Evolutionary conservation across 192 early-diverging fungal species (phyloP).

Genomic region (Backusella psychrophila): DNA sequence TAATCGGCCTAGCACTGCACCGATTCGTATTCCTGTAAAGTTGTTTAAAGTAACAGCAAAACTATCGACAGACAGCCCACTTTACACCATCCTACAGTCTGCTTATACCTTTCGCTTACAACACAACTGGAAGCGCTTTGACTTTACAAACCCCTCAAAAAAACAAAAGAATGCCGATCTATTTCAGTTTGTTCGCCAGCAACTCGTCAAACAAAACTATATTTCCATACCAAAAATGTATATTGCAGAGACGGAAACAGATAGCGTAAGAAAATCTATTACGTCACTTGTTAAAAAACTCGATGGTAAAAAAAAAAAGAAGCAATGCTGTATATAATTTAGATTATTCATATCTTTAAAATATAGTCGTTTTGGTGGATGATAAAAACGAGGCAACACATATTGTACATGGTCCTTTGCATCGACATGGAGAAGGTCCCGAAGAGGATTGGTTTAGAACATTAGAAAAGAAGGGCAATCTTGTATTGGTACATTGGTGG

Average conservation of each 20-base stretch:
- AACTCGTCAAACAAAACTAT: conserved; percentile 20
- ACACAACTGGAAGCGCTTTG: conserved; percentile 43
- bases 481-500: conserved; percentile 77
- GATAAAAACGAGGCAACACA: conserved; percentile 39
- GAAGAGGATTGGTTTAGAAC: conserved; percentile 64
- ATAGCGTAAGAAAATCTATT: conserved; percentile 36
- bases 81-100: conserved; percentile 43
- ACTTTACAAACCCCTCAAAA: conserved; percentile 34
- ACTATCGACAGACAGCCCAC: conserved; percentile 18
- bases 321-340: not conserved
- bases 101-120: conserved; percentile 43
- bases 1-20: conserved; percentile 6
- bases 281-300: conserved; percentile 27
- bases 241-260: conserved; percentile 35
- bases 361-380: conserved; percentile 30
- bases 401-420: conserved; percentile 42
- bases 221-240: conserved; percentile 42
- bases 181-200: conserved; percentile 35
- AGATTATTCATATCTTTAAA: not conserved
- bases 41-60: conserved; percentile 38
- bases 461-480: conserved; percentile 54
- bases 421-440: conserved; percentile 39
- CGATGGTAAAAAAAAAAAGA: conserved; percentile 36
- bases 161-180: conserved; percentile 36
- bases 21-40: conserved; percentile 45